Evolutionary conservation across 2,329 filamentous ascomycete species (phyloP).

Genomic region (Daldinia sp.): DNA sequence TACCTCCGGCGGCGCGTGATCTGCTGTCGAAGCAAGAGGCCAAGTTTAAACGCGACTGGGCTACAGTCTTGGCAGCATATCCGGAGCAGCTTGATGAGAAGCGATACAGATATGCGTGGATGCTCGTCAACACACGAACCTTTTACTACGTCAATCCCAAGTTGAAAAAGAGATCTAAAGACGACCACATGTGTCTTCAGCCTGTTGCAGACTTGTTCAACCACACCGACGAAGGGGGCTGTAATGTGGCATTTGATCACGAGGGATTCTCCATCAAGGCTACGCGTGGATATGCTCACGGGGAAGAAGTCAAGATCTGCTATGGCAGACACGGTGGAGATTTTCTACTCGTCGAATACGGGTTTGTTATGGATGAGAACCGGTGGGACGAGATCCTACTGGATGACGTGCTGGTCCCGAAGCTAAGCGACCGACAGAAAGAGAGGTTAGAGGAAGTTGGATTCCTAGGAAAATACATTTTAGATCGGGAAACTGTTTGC

Average conservation of each 20-base stretch:
- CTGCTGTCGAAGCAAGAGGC: slow-evolving; percentile 67
- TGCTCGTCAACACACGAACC: slow-evolving; percentile 71
- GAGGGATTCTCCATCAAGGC: slow-evolving; percentile 68
- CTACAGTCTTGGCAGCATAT: slow-evolving; percentile 56
- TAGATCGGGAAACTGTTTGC: slow-evolving; percentile 64
- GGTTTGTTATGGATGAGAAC: slow-evolving; percentile 62
- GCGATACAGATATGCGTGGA: slow-evolving; percentile 67
- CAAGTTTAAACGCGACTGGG: slow-evolving; percentile 66
- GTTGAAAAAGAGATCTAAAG: slow-evolving; percentile 56
- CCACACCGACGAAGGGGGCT: slow-evolving; percentile 62
- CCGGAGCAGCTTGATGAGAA: slow-evolving; percentile 51
- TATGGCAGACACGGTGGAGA: slow-evolving; percentile 81
- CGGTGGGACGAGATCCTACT: slow-evolving; percentile 64
- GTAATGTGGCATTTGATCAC: slow-evolving; percentile 63
- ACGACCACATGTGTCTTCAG: slow-evolving; percentile 76
- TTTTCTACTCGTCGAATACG: slow-evolving; percentile 77
- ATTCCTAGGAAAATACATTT: slow-evolving; percentile 64
- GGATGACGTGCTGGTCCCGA: slow-evolving; percentile 60
- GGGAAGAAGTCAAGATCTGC: slow-evolving; percentile 75
- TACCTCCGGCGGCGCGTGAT: slow-evolving; percentile 59
- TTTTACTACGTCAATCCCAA: slow-evolving; percentile 68
- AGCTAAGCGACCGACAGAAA: slow-evolving; percentile 53
- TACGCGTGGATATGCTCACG: slow-evolving; percentile 61
- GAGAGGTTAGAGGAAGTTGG: slow-evolving; percentile 58
- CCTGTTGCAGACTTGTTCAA: slow-evolving; percentile 82